A percentile compares a stretch with the other conserved stretches of the same genome.
These are phyloP conservation scores for Alternaria arbusti DNA, from an alignment of 2,329 filamentous ascomycete genomes.

Conservation along the genomic window DNA sequence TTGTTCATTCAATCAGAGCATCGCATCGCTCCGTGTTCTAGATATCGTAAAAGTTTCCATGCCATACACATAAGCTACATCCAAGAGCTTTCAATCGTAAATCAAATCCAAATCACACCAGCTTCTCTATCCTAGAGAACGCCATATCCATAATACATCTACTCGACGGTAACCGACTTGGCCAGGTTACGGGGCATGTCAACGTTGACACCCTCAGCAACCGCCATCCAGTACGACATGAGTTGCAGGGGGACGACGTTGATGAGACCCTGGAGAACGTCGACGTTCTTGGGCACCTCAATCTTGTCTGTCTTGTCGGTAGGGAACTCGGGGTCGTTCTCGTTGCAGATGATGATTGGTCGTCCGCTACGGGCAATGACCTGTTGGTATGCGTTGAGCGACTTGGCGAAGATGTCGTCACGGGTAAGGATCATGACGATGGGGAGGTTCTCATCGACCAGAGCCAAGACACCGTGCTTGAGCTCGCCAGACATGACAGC, in stretches of 20 bases:
- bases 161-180: conserved; percentile 99
- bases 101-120: conserved; percentile 34
- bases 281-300: conserved; percentile 94
- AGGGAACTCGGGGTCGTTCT: conserved; percentile 86
- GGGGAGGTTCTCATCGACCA: conserved; percentile 97
- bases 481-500: conserved; percentile 99
- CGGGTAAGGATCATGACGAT: conserved; percentile 99
- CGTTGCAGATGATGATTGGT: conserved; percentile 98
- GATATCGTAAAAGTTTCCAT: conserved; percentile 19
- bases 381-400: conserved; percentile 99
- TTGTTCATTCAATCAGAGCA: conserved; percentile 21
- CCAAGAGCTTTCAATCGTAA: conserved; percentile 30
- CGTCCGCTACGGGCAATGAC: conserved; percentile 95
- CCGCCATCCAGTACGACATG: conserved; percentile 98
- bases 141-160: conserved; percentile 50
- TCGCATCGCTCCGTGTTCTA: conserved; percentile 24
- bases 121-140: conserved; percentile 20
- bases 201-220: conserved; percentile 94
- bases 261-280: conserved; percentile 92
- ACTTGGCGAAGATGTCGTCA: conserved; percentile 96
- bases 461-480: conserved; percentile 96
- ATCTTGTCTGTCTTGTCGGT: conserved; percentile 92
- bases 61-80: conserved; percentile 24
- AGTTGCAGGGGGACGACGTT: conserved; percentile 98
- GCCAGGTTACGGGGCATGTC: conserved; percentile 98